phyloP scores from a whole-genome alignment of 2,329 filamentous ascomycete species.

The Diaporthe ampelina region DNA sequence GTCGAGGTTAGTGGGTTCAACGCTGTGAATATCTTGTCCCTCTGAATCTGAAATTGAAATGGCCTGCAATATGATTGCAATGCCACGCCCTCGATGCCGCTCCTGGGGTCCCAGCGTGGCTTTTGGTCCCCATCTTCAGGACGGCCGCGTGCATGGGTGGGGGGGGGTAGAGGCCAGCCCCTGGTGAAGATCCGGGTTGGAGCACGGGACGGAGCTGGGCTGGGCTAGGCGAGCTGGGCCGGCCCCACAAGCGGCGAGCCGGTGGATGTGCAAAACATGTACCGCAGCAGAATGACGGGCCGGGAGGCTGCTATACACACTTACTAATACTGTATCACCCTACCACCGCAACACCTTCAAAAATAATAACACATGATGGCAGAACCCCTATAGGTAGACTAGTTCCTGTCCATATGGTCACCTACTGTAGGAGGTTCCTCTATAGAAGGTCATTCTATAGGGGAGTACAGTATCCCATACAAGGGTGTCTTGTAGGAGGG shows the following conservation, averaged over 20 bases:
- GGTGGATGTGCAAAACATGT: not conserved
- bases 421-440: no score
- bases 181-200: not conserved
- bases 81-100: not conserved
- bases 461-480: no score
- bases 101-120: not conserved
- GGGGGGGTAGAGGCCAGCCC: not conserved
- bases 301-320: no score
- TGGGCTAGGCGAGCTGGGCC: not conserved
- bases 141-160: not conserved
- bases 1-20: not conserved
- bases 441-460: no score
- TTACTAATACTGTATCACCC: no score
- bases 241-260: slow-evolving; percentile 18
- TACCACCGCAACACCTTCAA: no score
- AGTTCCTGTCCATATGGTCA: no score
- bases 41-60: not conserved
- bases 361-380: no score
- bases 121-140: not conserved
- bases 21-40: not conserved
- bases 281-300: no score
- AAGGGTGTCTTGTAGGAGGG: no score
- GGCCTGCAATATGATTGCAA: no score
- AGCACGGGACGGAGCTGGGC: not conserved
- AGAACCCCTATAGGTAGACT: no score